Evolutionary conservation across 768 basidiomycete genomes (phyloP), one percentile per base, ranked within the genome.

Genomic region (Floccularia luteovirens): DNA sequence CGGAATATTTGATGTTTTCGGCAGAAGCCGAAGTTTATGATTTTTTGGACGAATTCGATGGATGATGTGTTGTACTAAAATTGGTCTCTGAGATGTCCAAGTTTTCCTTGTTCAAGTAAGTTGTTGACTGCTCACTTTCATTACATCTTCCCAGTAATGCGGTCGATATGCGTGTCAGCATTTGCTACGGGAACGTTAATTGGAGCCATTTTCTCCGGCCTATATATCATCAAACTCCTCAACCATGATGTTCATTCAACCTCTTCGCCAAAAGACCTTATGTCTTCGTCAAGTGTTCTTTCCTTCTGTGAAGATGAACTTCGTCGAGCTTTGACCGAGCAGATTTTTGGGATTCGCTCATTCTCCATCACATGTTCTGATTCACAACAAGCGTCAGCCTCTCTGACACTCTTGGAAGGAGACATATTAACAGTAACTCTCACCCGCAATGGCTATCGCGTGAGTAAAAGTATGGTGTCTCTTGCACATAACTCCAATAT

Each of bases 341-440:
- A 83, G 44, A 59, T 67, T 3, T 79, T 75, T 47, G 75, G 74
- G 13, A 67, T 84, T 43, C 50, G 61, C 28, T 57, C 61, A 44
- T 82, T 68, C 48, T 59, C 63, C 2, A 49, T 79, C 35, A 49
- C 53, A 16, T 50, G 59, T 33, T 53, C 63, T 1, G 64, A 69
- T 2, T 47, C 62, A 1, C 60, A 69, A 38, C 68, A 75, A 48
- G 76, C 81, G 11, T 60, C 59, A 8, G 79, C 79, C 4, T 58
- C 59, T 17, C 67, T 83, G 31, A 70, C 67, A 3, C 57, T 79
- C 3, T 59, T 82, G 8, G 83, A 86, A 50, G 80, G 75, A 8
- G 58, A 60, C 3, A 54, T 43, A 12, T 48, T 82, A 16, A 55
- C 45, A 13, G 54, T 86, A 12, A 57, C 60, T 16, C 62, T 86